Evolutionary conservation across 768 basidiomycete species (phyloP).

Genomic region (Collybia sp.): DNA sequence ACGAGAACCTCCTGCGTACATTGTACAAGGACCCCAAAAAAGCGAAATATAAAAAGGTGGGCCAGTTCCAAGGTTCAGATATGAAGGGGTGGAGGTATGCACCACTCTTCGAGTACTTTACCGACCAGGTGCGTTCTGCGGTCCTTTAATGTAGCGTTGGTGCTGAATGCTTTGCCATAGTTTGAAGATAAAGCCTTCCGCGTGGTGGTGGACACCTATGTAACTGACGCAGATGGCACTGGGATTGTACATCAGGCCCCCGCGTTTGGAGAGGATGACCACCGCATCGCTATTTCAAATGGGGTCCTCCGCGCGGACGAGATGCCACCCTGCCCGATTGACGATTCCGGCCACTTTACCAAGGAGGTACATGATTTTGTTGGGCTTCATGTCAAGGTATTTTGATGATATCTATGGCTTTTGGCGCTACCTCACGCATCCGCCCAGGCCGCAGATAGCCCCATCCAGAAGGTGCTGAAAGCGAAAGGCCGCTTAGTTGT

Average conservation of each 20-base stretch:
- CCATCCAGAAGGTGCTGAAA: slow-evolving; percentile 88
- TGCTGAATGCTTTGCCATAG: slow-evolving; percentile 32
- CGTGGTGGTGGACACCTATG: slow-evolving; percentile 88
- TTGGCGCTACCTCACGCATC: slow-evolving; percentile 2
- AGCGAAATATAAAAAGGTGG: slow-evolving; percentile 91
- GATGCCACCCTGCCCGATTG: slow-evolving; percentile 94
- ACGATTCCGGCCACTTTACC: slow-evolving; percentile 86
- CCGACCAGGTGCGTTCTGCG: slow-evolving; percentile 64
- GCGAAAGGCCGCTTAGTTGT: slow-evolving; percentile 83
- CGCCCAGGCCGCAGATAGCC: slow-evolving; percentile 84
- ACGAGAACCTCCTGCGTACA: slow-evolving; percentile 80
- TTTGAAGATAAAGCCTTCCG: slow-evolving; percentile 89
- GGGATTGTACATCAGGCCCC: slow-evolving; percentile 99
- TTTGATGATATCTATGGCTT: neutral
- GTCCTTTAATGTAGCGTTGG: neutral
- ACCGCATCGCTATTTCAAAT: slow-evolving; percentile 84
- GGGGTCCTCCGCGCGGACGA: slow-evolving; percentile 83
- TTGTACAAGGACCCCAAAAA: slow-evolving; percentile 98
- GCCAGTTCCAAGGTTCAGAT: slow-evolving; percentile 82
- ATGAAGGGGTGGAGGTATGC: slow-evolving; percentile 96
- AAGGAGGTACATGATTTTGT: slow-evolving; percentile 85
- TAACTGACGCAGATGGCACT: slow-evolving; percentile 90
- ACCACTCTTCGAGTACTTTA: slow-evolving; percentile 96
- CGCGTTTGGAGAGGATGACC: slow-evolving; percentile 98
- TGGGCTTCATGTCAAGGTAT: slow-evolving; percentile 86